Conservation (phyloP, 2,329 filamentous ascomycete genomes). For the Epichloe festucae region DNA sequence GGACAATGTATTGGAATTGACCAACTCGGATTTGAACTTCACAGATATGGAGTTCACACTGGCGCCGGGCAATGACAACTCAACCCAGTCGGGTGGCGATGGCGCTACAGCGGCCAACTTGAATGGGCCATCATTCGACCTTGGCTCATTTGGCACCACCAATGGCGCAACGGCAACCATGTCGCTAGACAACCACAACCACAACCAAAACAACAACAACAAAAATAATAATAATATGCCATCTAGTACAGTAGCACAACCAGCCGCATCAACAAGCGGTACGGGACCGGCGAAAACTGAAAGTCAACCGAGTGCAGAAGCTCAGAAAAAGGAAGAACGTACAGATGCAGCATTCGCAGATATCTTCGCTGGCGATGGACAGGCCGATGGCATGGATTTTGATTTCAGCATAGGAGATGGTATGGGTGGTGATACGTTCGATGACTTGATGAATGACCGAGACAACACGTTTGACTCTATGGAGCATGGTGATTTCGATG, state of each 20-base stretch:
- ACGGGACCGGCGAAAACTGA: conserved; percentile 1
- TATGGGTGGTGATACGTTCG: conserved; percentile 29
- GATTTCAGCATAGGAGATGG: conserved; percentile 19
- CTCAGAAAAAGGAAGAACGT: conserved; percentile 17
- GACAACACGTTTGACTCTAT: conserved; percentile 27
- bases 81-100: conserved; percentile 11
- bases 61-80: conserved; percentile 26
- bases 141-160: conserved; percentile 28
- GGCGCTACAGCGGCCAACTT: conserved; percentile 6
- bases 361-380: conserved; percentile 32
- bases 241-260: conserved; percentile 10
- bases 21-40: conserved; percentile 33
- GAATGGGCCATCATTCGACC: conserved; percentile 31
- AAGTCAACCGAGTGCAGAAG: conserved; percentile 7
- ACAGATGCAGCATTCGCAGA: conserved; percentile 26
- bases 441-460: conserved; percentile 35
- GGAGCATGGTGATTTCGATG: conserved; percentile 34
- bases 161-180: conserved; percentile 18
- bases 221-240: conserved; percentile 16
- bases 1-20: conserved; percentile 7
- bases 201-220: too few species aligned
- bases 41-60: conserved; percentile 45
- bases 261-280: conserved; percentile 5
- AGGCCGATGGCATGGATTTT: conserved; percentile 24
- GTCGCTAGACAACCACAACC: conserved; percentile 12